Base-by-base conservation (phyloP, 208 protist genomes). In the Phytomonas serpens region DNA sequence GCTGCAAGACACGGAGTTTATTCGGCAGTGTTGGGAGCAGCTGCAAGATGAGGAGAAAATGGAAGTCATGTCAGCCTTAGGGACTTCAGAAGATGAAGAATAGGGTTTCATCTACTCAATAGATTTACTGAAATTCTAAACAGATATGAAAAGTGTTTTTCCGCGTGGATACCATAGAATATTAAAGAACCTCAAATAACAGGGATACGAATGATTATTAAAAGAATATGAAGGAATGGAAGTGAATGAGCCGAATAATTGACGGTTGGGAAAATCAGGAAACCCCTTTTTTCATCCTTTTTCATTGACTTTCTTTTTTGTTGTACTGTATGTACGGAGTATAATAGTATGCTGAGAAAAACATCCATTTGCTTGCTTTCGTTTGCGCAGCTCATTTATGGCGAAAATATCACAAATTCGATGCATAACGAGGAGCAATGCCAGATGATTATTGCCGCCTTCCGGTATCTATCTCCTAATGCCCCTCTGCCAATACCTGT, bases 41-140 rank as follows among this genome's bases (percentile, higher is more conserved):
- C 77, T 96, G 73, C 82, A 93, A 63, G 88, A 94, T 30, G 92
- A 96, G 72, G 91, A 96, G 61, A 77, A 87, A 38, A 84, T 83
- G 68, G 87, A 93, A 52, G 79, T 96, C 23, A 83, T 94, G 67
- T 91, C 87, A 4, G 86, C 87, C 0, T 77, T 96, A 11, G 85
- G 83, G 13, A 75, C 73, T 9, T 40, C 76, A 42, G 82, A 90
- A 11, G 19, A 29, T 33, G 74, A 72, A 19, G 27, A 77, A 29
- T 72, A 57, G 62, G 19, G 6, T 36, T 37, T 69, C 32, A 71
- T 31, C 57, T 9, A 31, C 52, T 61, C 34, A 75, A 34, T 69
- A 77, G 9, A 61, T 68, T 73, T 57, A 75, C n/a, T 64, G 32
- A 36, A 74, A 71, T 67, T 74, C 13, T 68, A 68, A 30, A 74